Percentiles rank a stretch among this genome's conserved stretches.
These are phyloP conservation scores for Vitis vinifera DNA, from an alignment of 164 flowering plant species.

Conservation along the genomic window ASM3070453v1 NC_081823.1:20618501-20619000, in stretches of 20 bases:
- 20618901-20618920: slow-evolving; percentile 7
- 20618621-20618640: slow-evolving; percentile 11
- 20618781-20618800: background rate
- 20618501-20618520: too few relatives aligned
- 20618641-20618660: slow-evolving; percentile 9
- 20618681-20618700: slow-evolving; percentile 12
- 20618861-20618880: too few relatives aligned
- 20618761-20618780: background rate
- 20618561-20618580: background rate
- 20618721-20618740: background rate
- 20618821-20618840: background rate
- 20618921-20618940: background rate
- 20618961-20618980: slow-evolving; percentile 12
- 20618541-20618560: too few relatives aligned
- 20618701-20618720: background rate
- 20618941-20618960: background rate
- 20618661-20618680: slow-evolving; percentile 11
- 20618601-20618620: background rate
- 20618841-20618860: background rate
- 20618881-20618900: slow-evolving; percentile 5
- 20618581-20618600: slow-evolving; percentile 5
- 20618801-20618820: background rate
- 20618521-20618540: too few relatives aligned
- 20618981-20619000: slow-evolving; percentile 7
- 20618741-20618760: background rate